Conservation (phyloP, 1,139 yeast genomes). For the Suhomyces ambrosiae region DNA sequence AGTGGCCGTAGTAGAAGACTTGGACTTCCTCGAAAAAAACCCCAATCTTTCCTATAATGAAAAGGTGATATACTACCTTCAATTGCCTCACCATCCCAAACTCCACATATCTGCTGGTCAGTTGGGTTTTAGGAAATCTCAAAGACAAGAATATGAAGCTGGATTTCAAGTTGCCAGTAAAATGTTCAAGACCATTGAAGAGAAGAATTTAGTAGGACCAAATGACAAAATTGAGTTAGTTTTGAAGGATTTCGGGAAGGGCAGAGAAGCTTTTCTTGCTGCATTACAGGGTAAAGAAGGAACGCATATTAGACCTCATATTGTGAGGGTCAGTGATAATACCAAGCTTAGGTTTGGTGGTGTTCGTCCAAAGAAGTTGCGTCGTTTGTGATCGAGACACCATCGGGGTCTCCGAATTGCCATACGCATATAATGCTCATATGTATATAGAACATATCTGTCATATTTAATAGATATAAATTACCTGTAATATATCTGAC, state of each 20-base stretch:
- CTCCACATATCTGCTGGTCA: constrained; percentile 70
- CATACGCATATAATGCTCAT: not conserved
- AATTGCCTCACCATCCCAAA: constrained; percentile 76
- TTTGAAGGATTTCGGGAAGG: constrained; percentile 82
- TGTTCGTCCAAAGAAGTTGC: constrained; percentile 76
- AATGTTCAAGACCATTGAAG: constrained; percentile 71
- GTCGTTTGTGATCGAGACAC: constrained; percentile 55
- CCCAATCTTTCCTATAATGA: constrained; percentile 66
- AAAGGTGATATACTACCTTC: constrained; percentile 73
- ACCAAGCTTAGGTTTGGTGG: constrained; percentile 93
- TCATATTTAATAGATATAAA: too few species aligned
- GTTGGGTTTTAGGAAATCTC: constrained; percentile 75
- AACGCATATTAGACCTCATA: constrained; percentile 57
- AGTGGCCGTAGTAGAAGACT: constrained; percentile 70
- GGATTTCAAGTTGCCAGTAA: constrained; percentile 83
- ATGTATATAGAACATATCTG: too few species aligned
- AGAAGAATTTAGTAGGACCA: constrained; percentile 51
- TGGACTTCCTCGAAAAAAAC: constrained; percentile 58
- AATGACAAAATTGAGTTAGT: constrained; percentile 69
- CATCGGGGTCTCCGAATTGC: too few species aligned
- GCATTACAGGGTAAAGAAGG: constrained; percentile 94
- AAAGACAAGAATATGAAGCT: constrained; percentile 91
- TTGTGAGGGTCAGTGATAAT: constrained; percentile 72
- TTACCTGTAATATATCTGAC: too few species aligned
- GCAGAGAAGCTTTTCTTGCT: constrained; percentile 81